These are phyloP conservation scores for Salix udensis DNA, from an alignment of 345 rosid species.

Conservation along the genomic window DNA sequence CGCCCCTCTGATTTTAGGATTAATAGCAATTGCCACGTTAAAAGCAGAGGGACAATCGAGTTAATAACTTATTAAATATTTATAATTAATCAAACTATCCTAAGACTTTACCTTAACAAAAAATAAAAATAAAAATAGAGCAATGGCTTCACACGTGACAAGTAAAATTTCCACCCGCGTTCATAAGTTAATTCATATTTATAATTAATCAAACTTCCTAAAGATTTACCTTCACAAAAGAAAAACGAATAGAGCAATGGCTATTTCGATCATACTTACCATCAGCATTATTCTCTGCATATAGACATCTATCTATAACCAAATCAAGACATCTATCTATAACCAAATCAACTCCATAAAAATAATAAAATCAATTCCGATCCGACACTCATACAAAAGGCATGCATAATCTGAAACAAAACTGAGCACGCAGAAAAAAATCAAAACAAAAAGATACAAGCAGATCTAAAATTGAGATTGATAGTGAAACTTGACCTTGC, in stretches of 20 bases:
- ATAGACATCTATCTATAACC: neutral
- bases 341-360: neutral
- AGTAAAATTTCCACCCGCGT: too few relatives aligned
- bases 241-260: too few relatives aligned
- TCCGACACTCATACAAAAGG: neutral
- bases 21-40: neutral
- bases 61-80: too few relatives aligned
- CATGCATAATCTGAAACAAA: neutral
- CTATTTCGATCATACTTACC: neutral
- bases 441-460: neutral
- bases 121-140: too few relatives aligned
- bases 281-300: neutral
- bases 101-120: neutral
- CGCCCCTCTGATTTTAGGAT: neutral
- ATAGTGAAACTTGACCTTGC: constrained; percentile 16
- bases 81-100: neutral
- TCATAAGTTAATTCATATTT: too few relatives aligned
- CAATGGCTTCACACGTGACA: too few relatives aligned
- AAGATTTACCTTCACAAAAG: too few relatives aligned
- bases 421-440: neutral
- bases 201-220: too few relatives aligned
- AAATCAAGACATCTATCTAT: neutral
- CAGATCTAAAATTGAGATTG: neutral
- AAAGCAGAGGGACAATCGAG: too few relatives aligned
- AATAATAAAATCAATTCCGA: neutral